Evolutionary conservation across 1,139 yeast genomes (phyloP).

Genomic region (Diutina scorzettiae): DNA sequence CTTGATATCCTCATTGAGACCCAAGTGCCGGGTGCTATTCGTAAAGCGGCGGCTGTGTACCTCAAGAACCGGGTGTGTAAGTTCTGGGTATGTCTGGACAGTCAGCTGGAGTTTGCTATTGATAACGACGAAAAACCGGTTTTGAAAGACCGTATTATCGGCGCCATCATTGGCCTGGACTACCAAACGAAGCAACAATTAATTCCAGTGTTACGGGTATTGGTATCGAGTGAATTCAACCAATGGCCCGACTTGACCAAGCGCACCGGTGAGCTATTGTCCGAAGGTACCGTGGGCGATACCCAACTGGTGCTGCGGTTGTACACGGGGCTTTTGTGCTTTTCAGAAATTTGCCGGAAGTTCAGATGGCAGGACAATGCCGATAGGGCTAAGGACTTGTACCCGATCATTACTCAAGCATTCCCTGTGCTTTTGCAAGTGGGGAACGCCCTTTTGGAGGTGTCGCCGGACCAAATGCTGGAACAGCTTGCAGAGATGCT

Average conservation of each 20-base stretch:
- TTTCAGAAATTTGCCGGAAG: slow-evolving; percentile 62
- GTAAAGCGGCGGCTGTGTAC: slow-evolving; percentile 76
- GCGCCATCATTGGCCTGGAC: slow-evolving; percentile 29
- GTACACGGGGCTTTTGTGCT: slow-evolving; percentile 66
- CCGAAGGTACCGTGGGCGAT: slow-evolving; percentile 16
- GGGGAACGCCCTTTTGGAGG: slow-evolving; percentile 39
- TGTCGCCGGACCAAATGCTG: slow-evolving; percentile 26
- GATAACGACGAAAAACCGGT: slow-evolving; percentile 62
- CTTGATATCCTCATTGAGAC: slow-evolving; percentile 47
- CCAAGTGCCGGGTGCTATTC: slow-evolving; percentile 43
- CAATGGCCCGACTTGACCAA: slow-evolving; percentile 62
- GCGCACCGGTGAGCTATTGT: slow-evolving; percentile 44
- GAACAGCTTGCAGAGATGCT: slow-evolving; percentile 59
- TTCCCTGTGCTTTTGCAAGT: slow-evolving; percentile 61
- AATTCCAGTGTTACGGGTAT: slow-evolving; percentile 54
- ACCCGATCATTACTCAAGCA: slow-evolving; percentile 46
- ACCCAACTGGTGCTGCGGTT: slow-evolving; percentile 41
- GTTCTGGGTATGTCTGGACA: slow-evolving; percentile 40
- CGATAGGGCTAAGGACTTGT: slow-evolving; percentile 41
- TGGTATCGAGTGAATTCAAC: slow-evolving; percentile 54
- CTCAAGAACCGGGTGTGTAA: slow-evolving; percentile 65
- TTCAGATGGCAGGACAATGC: slow-evolving; percentile 68
- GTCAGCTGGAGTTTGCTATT: slow-evolving; percentile 18
- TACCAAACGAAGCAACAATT: slow-evolving; percentile 47
- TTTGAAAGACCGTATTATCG: slow-evolving; percentile 49